Conservation (phyloP, 305 asterid genomes). For the Withania somnifera region DNA sequence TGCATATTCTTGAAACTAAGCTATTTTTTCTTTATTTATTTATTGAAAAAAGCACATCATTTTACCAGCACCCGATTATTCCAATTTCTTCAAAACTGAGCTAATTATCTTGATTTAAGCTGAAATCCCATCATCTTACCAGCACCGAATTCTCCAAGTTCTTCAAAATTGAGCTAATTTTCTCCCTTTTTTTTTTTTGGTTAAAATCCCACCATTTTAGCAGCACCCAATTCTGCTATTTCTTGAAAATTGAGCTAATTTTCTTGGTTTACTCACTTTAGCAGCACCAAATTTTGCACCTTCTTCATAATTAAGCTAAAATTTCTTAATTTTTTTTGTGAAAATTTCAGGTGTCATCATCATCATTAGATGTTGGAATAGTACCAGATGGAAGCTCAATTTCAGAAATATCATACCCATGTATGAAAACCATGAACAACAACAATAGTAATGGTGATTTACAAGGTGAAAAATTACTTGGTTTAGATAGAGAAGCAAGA, state of each 20-base stretch:
- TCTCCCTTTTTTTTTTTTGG: neutral
- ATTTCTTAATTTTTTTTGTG: neutral
- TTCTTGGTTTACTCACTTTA: neutral
- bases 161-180: too few species aligned
- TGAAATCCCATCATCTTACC: too few species aligned
- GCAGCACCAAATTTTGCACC: neutral
- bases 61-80: neutral
- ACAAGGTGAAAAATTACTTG: constrained; percentile 7
- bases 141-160: too few species aligned
- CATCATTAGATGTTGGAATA: constrained; percentile 72
- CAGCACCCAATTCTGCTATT: neutral
- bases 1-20: neutral
- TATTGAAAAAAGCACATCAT: neutral
- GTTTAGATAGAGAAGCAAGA: constrained; percentile 67
- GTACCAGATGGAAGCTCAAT: constrained; percentile 69
- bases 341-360: constrained; percentile 62
- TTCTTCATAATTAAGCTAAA: too few species aligned
- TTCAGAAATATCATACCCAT: constrained; percentile 50
- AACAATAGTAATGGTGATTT: constrained; percentile 15
- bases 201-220: neutral
- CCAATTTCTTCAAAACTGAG: neutral
- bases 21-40: neutral
- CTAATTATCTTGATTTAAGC: neutral
- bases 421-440: constrained; percentile 10
- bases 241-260: neutral